Conservation (phyloP, 148 eudicot genomes). For the Fagopyrum homotropicum region DNA sequence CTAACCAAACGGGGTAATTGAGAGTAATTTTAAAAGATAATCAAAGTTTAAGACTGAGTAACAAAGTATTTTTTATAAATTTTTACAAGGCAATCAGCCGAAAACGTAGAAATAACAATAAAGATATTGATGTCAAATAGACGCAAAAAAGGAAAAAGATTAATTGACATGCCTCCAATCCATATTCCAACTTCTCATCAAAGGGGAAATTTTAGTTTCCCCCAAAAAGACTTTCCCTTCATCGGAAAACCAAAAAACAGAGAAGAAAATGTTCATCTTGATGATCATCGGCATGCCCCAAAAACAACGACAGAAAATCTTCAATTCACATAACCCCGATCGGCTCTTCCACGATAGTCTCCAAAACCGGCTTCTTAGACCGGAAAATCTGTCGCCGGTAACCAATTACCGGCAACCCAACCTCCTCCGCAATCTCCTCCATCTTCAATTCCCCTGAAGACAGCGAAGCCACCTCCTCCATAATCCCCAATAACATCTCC, state of each 20-base stretch:
- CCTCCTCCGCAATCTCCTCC: slow-evolving; percentile 50
- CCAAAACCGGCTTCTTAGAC: slow-evolving; percentile 83
- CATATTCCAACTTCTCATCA: neutral
- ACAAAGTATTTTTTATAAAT: too few relatives aligned
- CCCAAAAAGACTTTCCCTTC: neutral
- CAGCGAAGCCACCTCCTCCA: neutral
- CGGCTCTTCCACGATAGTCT: slow-evolving; percentile 84
- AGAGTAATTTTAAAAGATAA: too few relatives aligned
- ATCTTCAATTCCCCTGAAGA: slow-evolving; percentile 7
- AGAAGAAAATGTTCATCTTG: neutral
- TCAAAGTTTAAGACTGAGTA: too few relatives aligned
- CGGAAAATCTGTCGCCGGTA: slow-evolving; percentile 45
- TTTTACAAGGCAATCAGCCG: neutral
- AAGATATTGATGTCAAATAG: too few relatives aligned
- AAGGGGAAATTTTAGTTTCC: neutral
- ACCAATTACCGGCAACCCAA: slow-evolving; percentile 35
- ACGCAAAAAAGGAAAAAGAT: neutral
- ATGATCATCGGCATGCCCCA: neutral
- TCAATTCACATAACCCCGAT: slow-evolving; percentile 26
- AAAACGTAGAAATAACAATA: too few relatives aligned
- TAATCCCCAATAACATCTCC: slow-evolving; percentile 17
- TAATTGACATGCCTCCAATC: neutral
- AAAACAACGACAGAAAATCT: neutral
- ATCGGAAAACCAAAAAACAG: neutral
- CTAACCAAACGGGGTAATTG: too few relatives aligned